Conservation (phyloP, 495 filamentous ascomycete genomes). For the Tuber aestivum region DNA sequence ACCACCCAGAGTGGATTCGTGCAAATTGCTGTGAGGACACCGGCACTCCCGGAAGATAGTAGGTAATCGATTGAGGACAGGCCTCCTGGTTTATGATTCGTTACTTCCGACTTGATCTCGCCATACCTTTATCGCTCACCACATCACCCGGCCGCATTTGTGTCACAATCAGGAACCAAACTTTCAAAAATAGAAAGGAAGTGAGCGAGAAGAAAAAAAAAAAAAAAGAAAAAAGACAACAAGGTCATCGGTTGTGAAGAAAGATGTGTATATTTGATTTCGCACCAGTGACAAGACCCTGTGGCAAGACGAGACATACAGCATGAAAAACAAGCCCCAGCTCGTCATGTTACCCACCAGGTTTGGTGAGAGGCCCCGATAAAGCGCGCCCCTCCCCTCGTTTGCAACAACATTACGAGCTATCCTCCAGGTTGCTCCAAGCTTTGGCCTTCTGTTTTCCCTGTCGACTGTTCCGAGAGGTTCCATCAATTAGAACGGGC, state of each 20-base stretch:
- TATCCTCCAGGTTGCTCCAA: constrained; percentile 54
- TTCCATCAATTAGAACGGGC: background rate
- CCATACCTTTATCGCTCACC: constrained; percentile 35
- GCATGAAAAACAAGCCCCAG: constrained; percentile 88
- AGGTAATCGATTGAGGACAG: constrained; percentile 77
- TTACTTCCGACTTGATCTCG: constrained; percentile 40
- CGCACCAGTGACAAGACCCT: constrained; percentile 8
- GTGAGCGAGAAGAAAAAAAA: background rate
- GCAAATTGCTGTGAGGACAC: constrained; percentile 65
- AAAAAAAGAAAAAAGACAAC: background rate
- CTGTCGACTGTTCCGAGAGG: constrained; percentile 27
- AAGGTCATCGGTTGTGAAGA: background rate
- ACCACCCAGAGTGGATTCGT: constrained; percentile 99
- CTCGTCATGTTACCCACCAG: constrained; percentile 81
- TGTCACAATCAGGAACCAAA: constrained; percentile 38
- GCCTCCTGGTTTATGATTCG: constrained; percentile 27
- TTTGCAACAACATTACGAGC: constrained; percentile 52
- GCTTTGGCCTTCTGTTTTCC: constrained; percentile 29
- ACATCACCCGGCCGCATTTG: background rate
- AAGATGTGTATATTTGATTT: background rate
- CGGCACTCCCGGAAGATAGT: constrained; percentile 68
- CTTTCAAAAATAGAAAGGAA: constrained; percentile 4
- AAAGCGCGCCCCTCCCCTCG: constrained; percentile 62
- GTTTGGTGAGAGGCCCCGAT: constrained; percentile 85
- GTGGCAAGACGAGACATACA: constrained; percentile 47